phyloP scores from a whole-genome alignment of 2,329 filamentous ascomycete genomes.

The Colletotrichum melonis region DNA sequence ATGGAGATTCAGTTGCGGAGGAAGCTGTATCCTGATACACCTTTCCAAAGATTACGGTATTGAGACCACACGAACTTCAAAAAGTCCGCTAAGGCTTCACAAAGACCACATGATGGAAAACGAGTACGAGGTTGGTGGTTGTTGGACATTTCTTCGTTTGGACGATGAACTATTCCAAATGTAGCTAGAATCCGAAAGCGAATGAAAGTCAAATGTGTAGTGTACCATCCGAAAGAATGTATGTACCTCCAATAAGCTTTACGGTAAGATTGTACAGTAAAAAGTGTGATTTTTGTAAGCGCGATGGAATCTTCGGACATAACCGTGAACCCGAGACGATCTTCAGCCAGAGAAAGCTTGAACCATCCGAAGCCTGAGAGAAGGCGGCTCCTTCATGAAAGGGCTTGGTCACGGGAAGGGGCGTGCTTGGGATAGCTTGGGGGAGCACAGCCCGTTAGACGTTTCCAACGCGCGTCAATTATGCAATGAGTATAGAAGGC shows the following conservation, averaged over 20 bases:
- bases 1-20: too few relatives aligned
- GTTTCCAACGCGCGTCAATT: too few relatives aligned
- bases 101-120: not conserved
- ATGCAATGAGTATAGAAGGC: too few relatives aligned
- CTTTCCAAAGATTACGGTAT: too few relatives aligned
- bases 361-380: not conserved
- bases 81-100: not conserved
- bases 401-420: too few relatives aligned
- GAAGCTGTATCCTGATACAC: too few relatives aligned
- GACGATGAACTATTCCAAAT: not conserved
- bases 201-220: not conserved
- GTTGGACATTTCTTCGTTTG: not conserved
- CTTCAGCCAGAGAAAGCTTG: not conserved
- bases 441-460: too few relatives aligned
- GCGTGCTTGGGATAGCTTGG: too few relatives aligned
- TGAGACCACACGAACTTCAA: too few relatives aligned
- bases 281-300: not conserved
- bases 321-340: not conserved
- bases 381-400: not conserved
- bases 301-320: not conserved
- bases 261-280: not conserved
- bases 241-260: not conserved
- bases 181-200: not conserved
- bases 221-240: not conserved
- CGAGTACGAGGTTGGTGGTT: not conserved